These are phyloP conservation scores for Raddia guianensis DNA, from an alignment of 176 grass and related monocot species.

Conservation along the genomic window DNA sequence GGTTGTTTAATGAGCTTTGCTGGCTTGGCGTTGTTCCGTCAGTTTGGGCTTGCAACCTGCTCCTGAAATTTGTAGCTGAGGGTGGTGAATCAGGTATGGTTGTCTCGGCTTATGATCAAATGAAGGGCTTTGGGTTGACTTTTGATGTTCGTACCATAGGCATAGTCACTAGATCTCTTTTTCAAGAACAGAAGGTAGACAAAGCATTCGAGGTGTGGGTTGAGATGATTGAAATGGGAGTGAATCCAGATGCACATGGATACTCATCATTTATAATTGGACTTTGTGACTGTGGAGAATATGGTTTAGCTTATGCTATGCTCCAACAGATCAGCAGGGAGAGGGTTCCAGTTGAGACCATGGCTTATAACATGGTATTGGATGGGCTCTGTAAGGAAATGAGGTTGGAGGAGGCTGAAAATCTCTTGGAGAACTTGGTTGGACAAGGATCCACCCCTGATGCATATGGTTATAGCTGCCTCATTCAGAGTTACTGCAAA, in stretches of 20 bases:
- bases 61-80: slow-evolving; percentile 54
- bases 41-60: slow-evolving; percentile 52
- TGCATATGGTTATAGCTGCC: slow-evolving; percentile 59
- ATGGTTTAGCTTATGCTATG: slow-evolving; percentile 45
- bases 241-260: slow-evolving; percentile 49
- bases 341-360: slow-evolving; percentile 39
- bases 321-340: slow-evolving; percentile 49
- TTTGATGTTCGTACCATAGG: slow-evolving; percentile 46
- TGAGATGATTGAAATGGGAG: slow-evolving; percentile 52
- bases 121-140: slow-evolving; percentile 43
- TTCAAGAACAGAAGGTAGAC: slow-evolving; percentile 44
- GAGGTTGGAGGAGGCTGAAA: slow-evolving; percentile 65
- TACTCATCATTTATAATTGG: slow-evolving; percentile 63
- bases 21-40: slow-evolving; percentile 51
- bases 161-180: slow-evolving; percentile 63
- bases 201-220: slow-evolving; percentile 56
- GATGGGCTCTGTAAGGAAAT: slow-evolving; percentile 71
- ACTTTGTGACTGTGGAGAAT: slow-evolving; percentile 52
- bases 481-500: slow-evolving; percentile 67
- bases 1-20: slow-evolving; percentile 48
- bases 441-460: slow-evolving; percentile 42
- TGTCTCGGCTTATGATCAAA: slow-evolving; percentile 44
- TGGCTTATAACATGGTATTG: slow-evolving; percentile 78
- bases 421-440: slow-evolving; percentile 65
- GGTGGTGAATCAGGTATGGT: slow-evolving; percentile 42